phyloP scores from a whole-genome alignment of 441 rosid species.

The Rhodomyrtus psidioides region DNA sequence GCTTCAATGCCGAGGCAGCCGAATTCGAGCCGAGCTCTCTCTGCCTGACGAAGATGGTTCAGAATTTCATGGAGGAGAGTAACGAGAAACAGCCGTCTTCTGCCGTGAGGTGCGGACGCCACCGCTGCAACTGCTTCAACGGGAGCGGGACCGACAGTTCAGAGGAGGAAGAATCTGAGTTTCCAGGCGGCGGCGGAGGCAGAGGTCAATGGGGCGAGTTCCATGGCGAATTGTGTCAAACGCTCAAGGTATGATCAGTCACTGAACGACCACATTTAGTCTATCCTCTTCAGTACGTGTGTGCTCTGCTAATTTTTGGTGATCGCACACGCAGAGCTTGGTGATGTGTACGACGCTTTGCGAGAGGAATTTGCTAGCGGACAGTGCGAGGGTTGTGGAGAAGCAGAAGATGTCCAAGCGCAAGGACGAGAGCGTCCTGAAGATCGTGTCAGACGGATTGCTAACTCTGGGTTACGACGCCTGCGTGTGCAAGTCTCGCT shows the following conservation, averaged over 20 bases:
- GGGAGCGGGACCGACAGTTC: slow-evolving; percentile 47
- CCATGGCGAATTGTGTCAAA: slow-evolving; percentile 37
- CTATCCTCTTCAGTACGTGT: background rate
- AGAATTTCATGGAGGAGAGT: slow-evolving; percentile 67
- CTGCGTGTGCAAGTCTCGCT: slow-evolving; percentile 67
- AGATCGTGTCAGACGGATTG: slow-evolving; percentile 43
- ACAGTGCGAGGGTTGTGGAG: slow-evolving; percentile 58
- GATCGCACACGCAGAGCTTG: slow-evolving; percentile 41
- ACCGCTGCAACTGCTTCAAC: slow-evolving; percentile 54
- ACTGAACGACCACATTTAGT: background rate
- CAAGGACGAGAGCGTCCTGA: slow-evolving; percentile 44
- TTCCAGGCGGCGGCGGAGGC: slow-evolving; percentile 14
- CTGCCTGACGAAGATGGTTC: slow-evolving; percentile 73
- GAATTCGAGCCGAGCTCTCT: slow-evolving; percentile 87
- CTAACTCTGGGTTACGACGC: slow-evolving; percentile 60
- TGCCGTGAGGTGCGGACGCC: slow-evolving; percentile 35
- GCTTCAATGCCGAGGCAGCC: background rate
- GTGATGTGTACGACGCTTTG: slow-evolving; percentile 32
- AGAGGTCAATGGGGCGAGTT: slow-evolving; percentile 8
- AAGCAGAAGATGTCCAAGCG: slow-evolving; percentile 45
- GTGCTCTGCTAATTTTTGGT: background rate
- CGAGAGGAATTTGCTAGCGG: slow-evolving; percentile 58
- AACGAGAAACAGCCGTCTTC: slow-evolving; percentile 37
- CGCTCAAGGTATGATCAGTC: slow-evolving; percentile 45
- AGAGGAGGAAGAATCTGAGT: slow-evolving; percentile 59